Percentiles rank a stretch among this genome's conserved stretches.
Evolutionary conservation across 768 basidiomycete genomes (phyloP).

Genomic region (Trametes punicea): DNA sequence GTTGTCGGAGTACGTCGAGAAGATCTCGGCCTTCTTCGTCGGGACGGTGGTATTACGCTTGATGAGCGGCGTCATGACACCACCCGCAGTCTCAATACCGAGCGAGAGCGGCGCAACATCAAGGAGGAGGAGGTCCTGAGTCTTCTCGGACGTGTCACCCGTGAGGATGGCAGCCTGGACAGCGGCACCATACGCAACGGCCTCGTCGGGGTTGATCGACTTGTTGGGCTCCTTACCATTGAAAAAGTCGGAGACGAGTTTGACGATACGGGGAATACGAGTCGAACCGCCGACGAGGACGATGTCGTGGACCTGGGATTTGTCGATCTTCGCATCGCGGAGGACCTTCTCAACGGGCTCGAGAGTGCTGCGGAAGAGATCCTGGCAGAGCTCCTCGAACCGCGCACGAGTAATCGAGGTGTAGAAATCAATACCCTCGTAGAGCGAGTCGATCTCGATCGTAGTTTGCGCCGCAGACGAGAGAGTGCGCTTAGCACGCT

Average conservation of each 20-base stretch:
- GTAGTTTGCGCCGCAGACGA: conserved; percentile 96
- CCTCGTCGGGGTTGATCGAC: conserved; percentile 99
- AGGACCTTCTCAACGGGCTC: conserved; percentile 98
- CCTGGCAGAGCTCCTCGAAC: conserved; percentile 94
- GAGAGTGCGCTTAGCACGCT: conserved; percentile 97
- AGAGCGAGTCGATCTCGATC: conserved; percentile 97
- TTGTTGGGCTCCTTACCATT: conserved; percentile 99
- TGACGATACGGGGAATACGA: conserved; percentile 95
- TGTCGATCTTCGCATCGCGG: conserved; percentile 97
- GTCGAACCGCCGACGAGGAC: conserved; percentile 98
- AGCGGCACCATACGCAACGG: conserved; percentile 97
- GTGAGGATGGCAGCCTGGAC: conserved; percentile 98
- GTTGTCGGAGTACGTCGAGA: conserved; percentile 98
- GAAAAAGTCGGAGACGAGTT: conserved; percentile 98
- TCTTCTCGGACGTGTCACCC: conserved; percentile 97
- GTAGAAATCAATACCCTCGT: conserved; percentile 98
- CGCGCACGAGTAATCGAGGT: conserved; percentile 97
- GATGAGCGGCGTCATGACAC: conserved; percentile 98
- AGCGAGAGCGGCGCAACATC: conserved; percentile 89
- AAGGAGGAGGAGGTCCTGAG: conserved; percentile 91
- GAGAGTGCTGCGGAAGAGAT: conserved; percentile 90
- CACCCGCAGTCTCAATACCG: conserved; percentile 98
- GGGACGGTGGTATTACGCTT: conserved; percentile 98
- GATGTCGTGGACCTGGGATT: conserved; percentile 92
- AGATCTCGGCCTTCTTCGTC: conserved; percentile 97